phyloP scores from a whole-genome alignment of 352 stramenopile species.

The Stephanocyclus meneghinianus region DNA sequence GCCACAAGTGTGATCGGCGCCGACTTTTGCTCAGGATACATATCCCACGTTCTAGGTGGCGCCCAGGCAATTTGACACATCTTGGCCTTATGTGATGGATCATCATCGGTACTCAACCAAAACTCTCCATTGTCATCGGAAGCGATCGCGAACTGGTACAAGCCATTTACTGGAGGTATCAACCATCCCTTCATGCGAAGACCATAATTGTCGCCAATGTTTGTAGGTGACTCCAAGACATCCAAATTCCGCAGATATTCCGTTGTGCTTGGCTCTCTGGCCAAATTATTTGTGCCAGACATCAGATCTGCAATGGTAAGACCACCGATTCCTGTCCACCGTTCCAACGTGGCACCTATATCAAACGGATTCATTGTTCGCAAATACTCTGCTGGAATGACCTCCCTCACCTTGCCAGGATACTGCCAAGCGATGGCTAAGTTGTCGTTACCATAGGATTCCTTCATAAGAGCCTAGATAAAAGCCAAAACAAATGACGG shows the following conservation, averaged over 20 bases:
- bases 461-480: slow-evolving; percentile 11
- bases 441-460: slow-evolving; percentile 1
- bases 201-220: slow-evolving; percentile 12
- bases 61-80: neutral
- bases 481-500: neutral
- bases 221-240: slow-evolving; percentile 6
- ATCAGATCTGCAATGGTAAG: neutral
- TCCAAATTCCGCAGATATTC: neutral
- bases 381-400: slow-evolving; percentile 13
- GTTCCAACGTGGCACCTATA: slow-evolving; percentile 15
- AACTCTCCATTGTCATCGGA: slow-evolving; percentile 12
- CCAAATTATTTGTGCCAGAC: neutral
- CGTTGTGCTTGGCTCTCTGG: neutral
- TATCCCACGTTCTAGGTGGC: neutral
- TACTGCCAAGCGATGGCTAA: slow-evolving; percentile 22
- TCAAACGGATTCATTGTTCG: neutral
- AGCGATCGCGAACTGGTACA: slow-evolving; percentile 11
- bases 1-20: neutral
- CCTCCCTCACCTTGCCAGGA: slow-evolving; percentile 2
- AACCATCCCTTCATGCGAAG: slow-evolving; percentile 14
- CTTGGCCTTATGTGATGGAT: slow-evolving; percentile 8
- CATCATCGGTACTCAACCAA: slow-evolving; percentile 15
- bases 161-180: slow-evolving; percentile 2
- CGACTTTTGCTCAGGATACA: slow-evolving; percentile 3
- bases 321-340: slow-evolving; percentile 5